phyloP scores from a whole-genome alignment of 1,284 basidiomycete species.

The Ceraceosorus guamensis region DNA sequence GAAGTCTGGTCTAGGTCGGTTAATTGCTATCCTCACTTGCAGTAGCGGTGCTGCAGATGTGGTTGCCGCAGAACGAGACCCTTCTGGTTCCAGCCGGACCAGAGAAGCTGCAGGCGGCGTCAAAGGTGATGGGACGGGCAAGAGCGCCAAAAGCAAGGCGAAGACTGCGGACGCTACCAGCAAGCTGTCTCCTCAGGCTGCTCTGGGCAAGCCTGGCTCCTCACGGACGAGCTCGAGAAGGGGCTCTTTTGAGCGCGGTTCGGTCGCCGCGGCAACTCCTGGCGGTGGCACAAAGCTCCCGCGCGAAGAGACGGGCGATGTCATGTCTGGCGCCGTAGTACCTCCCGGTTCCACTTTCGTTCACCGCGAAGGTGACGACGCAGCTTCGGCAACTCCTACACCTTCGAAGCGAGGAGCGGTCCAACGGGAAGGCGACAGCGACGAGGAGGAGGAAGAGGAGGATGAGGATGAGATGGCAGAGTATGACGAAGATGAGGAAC shows the following conservation, averaged over 20 bases:
- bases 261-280: constrained; percentile 8
- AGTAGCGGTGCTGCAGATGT: constrained; percentile 14
- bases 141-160: not conserved
- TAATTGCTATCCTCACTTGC: constrained; percentile 31
- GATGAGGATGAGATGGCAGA: constrained; percentile 50
- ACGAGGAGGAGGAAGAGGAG: constrained; percentile 18
- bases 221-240: constrained; percentile 5
- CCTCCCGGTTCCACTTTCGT: constrained; percentile 62
- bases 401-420: constrained; percentile 52
- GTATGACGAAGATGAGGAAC: constrained; percentile 53
- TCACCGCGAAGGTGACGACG: constrained; percentile 16
- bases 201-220: not conserved
- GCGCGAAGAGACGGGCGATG: constrained; percentile 58
- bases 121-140: not conserved
- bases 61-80: constrained; percentile 15
- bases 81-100: not conserved
- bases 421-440: constrained; percentile 1
- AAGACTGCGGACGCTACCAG: not conserved
- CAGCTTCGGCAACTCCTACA: constrained; percentile 17
- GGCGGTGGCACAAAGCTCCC: constrained; percentile 45
- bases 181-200: not conserved
- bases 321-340: constrained; percentile 64
- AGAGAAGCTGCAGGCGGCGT: not conserved
- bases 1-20: constrained; percentile 1
- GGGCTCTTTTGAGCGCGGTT: constrained; percentile 7